Evolutionary conservation across 2,329 filamentous ascomycete species (phyloP).

Genomic region (Aspergillus ibericus): DNA sequence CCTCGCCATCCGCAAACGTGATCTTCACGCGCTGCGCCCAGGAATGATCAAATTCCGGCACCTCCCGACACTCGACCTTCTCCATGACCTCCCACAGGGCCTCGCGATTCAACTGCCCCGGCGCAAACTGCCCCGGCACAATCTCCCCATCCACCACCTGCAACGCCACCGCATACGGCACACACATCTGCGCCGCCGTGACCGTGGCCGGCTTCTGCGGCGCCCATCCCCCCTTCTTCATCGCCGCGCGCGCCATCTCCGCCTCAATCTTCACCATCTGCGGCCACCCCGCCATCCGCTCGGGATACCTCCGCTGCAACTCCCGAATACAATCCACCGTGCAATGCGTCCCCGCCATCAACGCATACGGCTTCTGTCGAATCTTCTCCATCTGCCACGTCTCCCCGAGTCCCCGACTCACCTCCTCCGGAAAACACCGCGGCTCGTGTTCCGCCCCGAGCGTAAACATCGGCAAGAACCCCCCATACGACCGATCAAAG

Average conservation of each 20-base stretch:
- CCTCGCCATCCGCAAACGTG: not conserved
- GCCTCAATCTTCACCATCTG: not conserved
- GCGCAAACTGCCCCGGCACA: not conserved
- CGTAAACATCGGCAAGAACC: slow-evolving; percentile 43
- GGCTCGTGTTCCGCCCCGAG: slow-evolving; percentile 29
- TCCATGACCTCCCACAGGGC: not conserved
- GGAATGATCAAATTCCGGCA: not conserved
- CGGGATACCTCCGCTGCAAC: not conserved
- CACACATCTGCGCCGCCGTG: slow-evolving; percentile 1
- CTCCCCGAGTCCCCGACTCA: slow-evolving; percentile 35
- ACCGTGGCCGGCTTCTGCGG: not conserved
- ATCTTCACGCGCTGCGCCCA: not conserved
- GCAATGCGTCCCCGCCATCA: not conserved
- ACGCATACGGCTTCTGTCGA: slow-evolving; percentile 32
- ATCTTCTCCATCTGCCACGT: slow-evolving; percentile 39
- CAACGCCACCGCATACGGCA: not conserved
- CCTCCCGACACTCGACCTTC: not conserved
- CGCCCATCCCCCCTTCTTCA: slow-evolving; percentile 4
- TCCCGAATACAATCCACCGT: not conserved
- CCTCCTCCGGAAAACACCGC: slow-evolving; percentile 26
- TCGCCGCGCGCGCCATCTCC: not conserved
- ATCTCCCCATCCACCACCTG: slow-evolving; percentile 3
- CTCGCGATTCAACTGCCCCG: not conserved
- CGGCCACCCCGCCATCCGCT: not conserved
- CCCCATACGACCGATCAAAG: slow-evolving; percentile 45